Percentiles rank a stretch among this genome's conserved stretches.
These are phyloP conservation scores for Aspergillus sojae DNA, from an alignment of 2,329 filamentous ascomycete genomes.

Conservation along the genomic window DNA sequence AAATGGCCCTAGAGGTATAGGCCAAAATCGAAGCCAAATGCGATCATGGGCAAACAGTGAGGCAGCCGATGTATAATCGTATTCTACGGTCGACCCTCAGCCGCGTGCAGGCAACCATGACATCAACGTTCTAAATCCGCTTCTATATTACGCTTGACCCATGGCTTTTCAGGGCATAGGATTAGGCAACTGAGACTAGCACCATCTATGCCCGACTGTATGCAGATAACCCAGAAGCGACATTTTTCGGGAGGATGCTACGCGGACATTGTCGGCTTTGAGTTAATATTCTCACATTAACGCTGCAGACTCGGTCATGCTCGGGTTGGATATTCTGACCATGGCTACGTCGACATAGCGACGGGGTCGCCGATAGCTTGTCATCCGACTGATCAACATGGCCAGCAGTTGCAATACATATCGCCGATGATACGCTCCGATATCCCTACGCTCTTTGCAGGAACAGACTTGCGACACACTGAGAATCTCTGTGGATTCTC, in stretches of 20 bases:
- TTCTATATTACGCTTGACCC: not conserved
- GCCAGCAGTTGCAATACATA: not conserved
- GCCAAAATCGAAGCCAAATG: not conserved
- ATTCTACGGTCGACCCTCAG: not conserved
- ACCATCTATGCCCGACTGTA: not conserved
- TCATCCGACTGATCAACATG: not conserved
- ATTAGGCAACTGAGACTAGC: not conserved
- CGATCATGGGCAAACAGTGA: not conserved
- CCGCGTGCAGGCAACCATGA: not conserved
- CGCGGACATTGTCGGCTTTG: not conserved
- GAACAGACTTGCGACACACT: not conserved
- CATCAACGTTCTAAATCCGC: not conserved
- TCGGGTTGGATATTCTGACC: no score
- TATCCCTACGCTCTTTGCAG: not conserved
- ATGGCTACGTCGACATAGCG: not conserved
- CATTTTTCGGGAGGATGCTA: not conserved
- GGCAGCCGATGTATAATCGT: not conserved
- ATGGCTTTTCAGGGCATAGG: not conserved
- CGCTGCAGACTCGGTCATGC: not conserved
- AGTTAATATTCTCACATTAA: not conserved
- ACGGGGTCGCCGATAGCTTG: not conserved
- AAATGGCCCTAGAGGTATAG: not conserved
- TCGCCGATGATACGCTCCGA: not conserved
- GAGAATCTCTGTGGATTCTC: not conserved
- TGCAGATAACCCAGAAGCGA: not conserved